These are phyloP conservation scores for Colletotrichum paranaense DNA, from an alignment of 2,329 filamentous ascomycete genomes.

Conservation along the genomic window DNA sequence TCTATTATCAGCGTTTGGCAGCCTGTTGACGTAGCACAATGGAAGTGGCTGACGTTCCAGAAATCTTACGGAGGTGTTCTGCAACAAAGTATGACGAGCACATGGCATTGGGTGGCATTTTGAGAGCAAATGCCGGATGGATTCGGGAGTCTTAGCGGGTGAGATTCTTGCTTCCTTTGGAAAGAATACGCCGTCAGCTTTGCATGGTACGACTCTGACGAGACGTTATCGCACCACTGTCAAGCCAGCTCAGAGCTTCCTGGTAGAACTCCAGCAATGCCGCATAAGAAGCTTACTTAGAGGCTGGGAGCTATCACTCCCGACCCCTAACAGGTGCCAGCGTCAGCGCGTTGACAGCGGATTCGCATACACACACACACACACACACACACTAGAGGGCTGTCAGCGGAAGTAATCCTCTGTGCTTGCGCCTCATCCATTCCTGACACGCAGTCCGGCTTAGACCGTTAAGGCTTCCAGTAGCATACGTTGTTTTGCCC, in stretches of 20 bases:
- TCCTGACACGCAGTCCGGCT: background rate
- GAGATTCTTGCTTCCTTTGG: conserved; percentile 1
- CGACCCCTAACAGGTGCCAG: background rate
- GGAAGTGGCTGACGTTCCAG: background rate
- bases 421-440: background rate
- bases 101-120: background rate
- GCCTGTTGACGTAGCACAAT: background rate
- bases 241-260: background rate
- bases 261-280: too few species aligned
- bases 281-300: too few species aligned
- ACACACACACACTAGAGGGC: background rate
- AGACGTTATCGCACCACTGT: background rate
- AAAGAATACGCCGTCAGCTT: conserved; percentile 1
- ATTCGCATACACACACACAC: background rate
- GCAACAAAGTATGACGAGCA: background rate
- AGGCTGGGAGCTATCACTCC: background rate
- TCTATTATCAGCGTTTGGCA: background rate
- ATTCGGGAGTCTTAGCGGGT: background rate
- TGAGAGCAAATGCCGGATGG: background rate
- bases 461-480: background rate
- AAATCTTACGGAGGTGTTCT: background rate
- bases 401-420: background rate
- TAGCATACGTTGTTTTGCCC: background rate
- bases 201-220: conserved; percentile 25
- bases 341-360: conserved; percentile 6